Evolutionary conservation across 257 asterid species (phyloP), one percentile per base, ranked within the genome.

Genomic region (Nicotiana noctiflora): DNA sequence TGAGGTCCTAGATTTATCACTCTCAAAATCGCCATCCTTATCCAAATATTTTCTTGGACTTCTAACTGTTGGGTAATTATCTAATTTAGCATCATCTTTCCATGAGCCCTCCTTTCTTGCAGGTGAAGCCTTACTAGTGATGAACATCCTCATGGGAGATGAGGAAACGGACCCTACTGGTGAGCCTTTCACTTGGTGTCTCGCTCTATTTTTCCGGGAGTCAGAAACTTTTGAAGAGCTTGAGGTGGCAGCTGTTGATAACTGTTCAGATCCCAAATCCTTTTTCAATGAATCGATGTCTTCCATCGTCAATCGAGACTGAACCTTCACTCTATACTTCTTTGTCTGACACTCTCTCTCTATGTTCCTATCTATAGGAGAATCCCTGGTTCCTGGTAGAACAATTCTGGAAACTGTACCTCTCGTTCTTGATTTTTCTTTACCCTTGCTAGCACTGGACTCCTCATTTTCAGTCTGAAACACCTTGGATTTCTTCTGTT

Each of bases 141-240:
- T 84, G 75, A 87, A 80, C 81, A 68, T 78, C 86, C 94, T 85
- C 86, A 90, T 68, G 78, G 99, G 99, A 77, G 98, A 96, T 25
- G 98, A 96, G 40, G 97, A 96, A 84, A 94, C 99, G 0, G 99
- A 94, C 81, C 89, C 98, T 65, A 83, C 95, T 23, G 98, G 99
- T 25, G 98, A 94, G 59, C 94, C 91, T 88, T 84, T 93, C 84
- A 82, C 86, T 83, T 77, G 79, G 81, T 75, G 82, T 88, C 86
- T 88, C 52, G 75, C 79, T 86, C 90, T 88, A 74, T 80, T 88
- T 88, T 88, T 94, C 79, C 89, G 89, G 81, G 97, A 91, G 81
- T 83, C 93, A 37, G 98, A 96, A 82, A 92, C 88, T 90, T 92
- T 96, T 49, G 99, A 96, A 34, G 98, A 94, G 92, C 97, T 94